Evolutionary conservation across 23 red algal species (phyloP).

Genomic region (Gracilaria vermiculophylla): DNA sequence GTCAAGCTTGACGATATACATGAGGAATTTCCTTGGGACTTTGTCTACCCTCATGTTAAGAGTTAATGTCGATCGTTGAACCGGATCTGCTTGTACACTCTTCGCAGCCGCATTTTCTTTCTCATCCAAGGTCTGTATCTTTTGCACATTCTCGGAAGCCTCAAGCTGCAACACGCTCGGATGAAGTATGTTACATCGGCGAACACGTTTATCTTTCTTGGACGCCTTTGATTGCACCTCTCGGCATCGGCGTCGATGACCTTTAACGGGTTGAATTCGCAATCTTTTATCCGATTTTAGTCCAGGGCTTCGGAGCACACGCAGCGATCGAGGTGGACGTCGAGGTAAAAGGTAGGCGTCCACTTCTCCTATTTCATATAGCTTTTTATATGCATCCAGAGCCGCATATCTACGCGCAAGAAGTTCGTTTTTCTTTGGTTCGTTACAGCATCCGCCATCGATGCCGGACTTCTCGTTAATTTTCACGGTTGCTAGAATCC

Average conservation of each 20-base stretch:
- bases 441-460: slow-evolving; percentile 7
- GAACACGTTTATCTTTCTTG: slow-evolving; percentile 50
- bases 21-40: not conserved
- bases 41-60: too few relatives aligned
- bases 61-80: not conserved
- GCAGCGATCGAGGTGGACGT: slow-evolving; percentile 7
- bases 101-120: not conserved
- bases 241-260: not conserved
- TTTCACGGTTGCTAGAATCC: slow-evolving; percentile 1
- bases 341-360: slow-evolving; percentile 45
- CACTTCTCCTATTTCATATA: slow-evolving; percentile 54
- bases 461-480: slow-evolving; percentile 19
- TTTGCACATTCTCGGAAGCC: not conserved
- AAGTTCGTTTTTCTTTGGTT: slow-evolving; percentile 23
- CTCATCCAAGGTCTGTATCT: too few relatives aligned
- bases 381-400: slow-evolving; percentile 33
- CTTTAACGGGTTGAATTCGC: not conserved
- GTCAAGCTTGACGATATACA: slow-evolving; percentile 16
- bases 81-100: not conserved
- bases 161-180: slow-evolving; percentile 27
- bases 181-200: slow-evolving; percentile 34
- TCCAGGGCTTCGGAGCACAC: not conserved
- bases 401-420: slow-evolving; percentile 37
- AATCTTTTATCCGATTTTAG: not conserved
- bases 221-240: slow-evolving; percentile 26